Base-by-base conservation (phyloP, 768 basidiomycete species). In the Pseudohyphozyma bogoriensis region DNA sequence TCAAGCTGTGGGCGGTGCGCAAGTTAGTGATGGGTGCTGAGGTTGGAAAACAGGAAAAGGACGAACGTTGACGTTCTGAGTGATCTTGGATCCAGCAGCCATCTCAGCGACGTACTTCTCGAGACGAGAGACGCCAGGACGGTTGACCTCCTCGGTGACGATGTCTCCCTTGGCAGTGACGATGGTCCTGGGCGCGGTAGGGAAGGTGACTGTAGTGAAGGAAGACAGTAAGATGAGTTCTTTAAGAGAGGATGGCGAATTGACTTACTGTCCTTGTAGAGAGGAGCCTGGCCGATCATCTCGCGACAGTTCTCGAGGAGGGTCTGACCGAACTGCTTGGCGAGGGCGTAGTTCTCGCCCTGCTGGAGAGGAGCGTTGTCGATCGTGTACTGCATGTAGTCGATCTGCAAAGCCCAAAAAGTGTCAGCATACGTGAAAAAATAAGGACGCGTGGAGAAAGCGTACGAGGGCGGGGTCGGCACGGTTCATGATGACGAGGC, bases 351-450 rank as follows among this genome's bases (percentile, higher is more conserved):
- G 15, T 83, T 97, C 68, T 90, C 87, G 51, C 95, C 92, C 56
- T 70, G 68, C 46, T 74, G 84, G 84, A 37, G 75, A 79, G 20
- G 88, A 77, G 72, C 89, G 47, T 80, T 81, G 73, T 93, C 82
- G 72, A 99, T 89, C 73, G 89, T 79, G 75, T 90, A 96, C 72
- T 95, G 87, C 91, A 97, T 95, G 76, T 92, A 97, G 11, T 81
- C 83, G 69, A 91, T 74, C 63, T 68, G 57, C 28, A 50, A 16
- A 45, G 24, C 11, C 36, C n/a, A 18, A n/a, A n/a, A 36, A 18
- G 29, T 4, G 40, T 56, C 29, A 62, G 56, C 31, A 20, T 8
- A 13, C 28, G 45, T 10, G 9, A 29, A 15, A 4, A 29, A 4
- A 22, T 0, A 33, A 55, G 13, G 18, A n/a, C 22, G 18, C 35